Evolutionary conservation across 805 yeast species (phyloP), one percentile per base, ranked within the genome.

Genomic region (Sungouiozyma ichnusensis): DNA sequence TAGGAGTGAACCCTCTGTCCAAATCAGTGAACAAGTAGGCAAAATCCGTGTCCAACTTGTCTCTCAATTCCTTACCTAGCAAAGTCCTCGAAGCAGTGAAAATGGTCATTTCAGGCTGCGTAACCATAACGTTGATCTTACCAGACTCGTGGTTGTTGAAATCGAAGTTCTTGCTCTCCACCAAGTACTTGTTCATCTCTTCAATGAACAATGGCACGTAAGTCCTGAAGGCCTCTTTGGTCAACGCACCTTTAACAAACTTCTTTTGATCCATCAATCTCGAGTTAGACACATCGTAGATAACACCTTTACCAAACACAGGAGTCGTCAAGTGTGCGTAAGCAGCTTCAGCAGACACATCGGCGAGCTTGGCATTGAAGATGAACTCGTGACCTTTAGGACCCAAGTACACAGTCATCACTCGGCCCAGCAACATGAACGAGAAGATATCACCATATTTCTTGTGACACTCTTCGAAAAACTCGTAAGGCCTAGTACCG

Each of bases 251-350:
- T 66, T 92, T 92, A 48, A 88, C 94, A 57, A 92, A 92, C 69
- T 87, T 92, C 77, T 92, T 92, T 66, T 92, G 98, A 63, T 92
- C 98, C 98, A 92, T 92, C 57, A 92, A 75, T 51, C 87, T 78
- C 56, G 78, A 67, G 68, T 92, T 92, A 48, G 98, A 86, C 66
- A 97, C 90, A 67, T 92, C 98, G 62, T 92, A 92, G 41, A 92
- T 84, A 42, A 92, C 98, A 56, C 97, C 98, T 58, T 87, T 79
- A 54, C 98, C 98, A 53, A 92, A 92, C 14, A 87, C 96, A 13
- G 98, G 98, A n/a, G 97, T 90, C n/a, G 98, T 92, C 65, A 92
- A 73, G 61, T 88, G 96, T 48, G 81, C 73, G 68, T 92, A 92
- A 33, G 97, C 97, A 38, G 84, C 97, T 63, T 92, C 97, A 38